A percentile compares a stretch with the other conserved stretches of the same genome.
phyloP scores from a whole-genome alignment of 148 eudicot species.

The Amaranthus hypochondriacus region DNA sequence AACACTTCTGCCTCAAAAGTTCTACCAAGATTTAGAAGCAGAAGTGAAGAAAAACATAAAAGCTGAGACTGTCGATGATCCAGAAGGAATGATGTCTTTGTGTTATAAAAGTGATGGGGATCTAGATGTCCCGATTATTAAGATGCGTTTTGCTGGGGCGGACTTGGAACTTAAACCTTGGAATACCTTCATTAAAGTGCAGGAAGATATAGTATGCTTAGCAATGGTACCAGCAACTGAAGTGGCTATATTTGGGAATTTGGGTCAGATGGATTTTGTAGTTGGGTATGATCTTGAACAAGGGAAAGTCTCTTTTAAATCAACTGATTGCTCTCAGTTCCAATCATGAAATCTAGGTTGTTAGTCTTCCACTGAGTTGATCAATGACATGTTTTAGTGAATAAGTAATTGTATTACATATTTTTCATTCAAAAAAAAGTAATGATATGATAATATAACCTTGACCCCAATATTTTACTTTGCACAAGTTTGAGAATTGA shows the following conservation, averaged over 20 bases:
- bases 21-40: conserved; percentile 22
- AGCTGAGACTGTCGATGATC: conserved; percentile 19
- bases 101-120: conserved; percentile 23
- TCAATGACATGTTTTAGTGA: not conserved
- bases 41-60: conserved; percentile 20
- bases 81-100: conserved; percentile 13
- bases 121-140: conserved; percentile 19
- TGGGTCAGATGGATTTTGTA: conserved; percentile 24
- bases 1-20: conserved; percentile 26
- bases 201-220: conserved; percentile 24
- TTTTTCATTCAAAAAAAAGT: too few relatives aligned
- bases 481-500: too few relatives aligned
- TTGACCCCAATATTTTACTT: too few relatives aligned
- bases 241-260: conserved; percentile 34
- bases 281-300: conserved; percentile 24
- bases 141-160: conserved; percentile 33
- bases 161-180: conserved; percentile 20
- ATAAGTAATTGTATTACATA: not conserved
- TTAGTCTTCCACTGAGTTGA: not conserved
- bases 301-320: conserved; percentile 21
- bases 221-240: conserved; percentile 29
- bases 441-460: too few relatives aligned
- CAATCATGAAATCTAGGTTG: not conserved
- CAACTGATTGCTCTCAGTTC: conserved; percentile 19
- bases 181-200: conserved; percentile 26